Conservation (phyloP, 129 eudicot genomes). For the Daucus carota region DH1_v3.0 NC_030381.2:50440001-50440500, state of each 20-base stretch:
- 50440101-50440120: conserved; percentile 84
- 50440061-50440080: conserved; percentile 57
- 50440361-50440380: conserved; percentile 46
- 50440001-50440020: conserved; percentile 39
- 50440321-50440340: conserved; percentile 93
- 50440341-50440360: conserved; percentile 59
- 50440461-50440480: conserved; percentile 52
- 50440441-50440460: conserved; percentile 34
- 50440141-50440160: conserved; percentile 76
- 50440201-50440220: conserved; percentile 38
- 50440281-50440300: conserved; percentile 51
- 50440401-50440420: conserved; percentile 17
- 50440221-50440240: conserved; percentile 29
- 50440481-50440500: conserved; percentile 63
- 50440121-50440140: conserved; percentile 89
- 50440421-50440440: conserved; percentile 21
- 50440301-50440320: conserved; percentile 56
- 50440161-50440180: conserved; percentile 70
- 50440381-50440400: conserved; percentile 19
- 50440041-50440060: conserved; percentile 74
- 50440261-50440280: conserved; percentile 78
- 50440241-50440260: conserved; percentile 46
- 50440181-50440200: conserved; percentile 64
- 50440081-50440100: conserved; percentile 87
- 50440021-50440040: conserved; percentile 61